These are phyloP conservation scores for Verticillium klebahnii DNA, from an alignment of 2,329 filamentous ascomycete species.

Conservation along the genomic window DNA sequence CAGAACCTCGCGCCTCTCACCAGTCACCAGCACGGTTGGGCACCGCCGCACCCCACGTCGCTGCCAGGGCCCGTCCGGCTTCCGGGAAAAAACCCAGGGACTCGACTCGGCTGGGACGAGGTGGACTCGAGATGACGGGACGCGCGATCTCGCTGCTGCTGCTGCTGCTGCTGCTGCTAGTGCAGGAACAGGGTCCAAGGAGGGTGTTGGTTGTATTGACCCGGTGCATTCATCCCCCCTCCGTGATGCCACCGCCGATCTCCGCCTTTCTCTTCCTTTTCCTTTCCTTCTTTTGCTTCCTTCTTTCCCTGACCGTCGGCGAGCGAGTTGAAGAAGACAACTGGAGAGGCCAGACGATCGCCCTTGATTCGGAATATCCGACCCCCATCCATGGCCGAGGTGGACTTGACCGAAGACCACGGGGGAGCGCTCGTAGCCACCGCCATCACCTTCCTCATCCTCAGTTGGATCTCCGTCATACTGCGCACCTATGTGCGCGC, in stretches of 20 bases:
- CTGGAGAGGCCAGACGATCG: constrained; percentile 1
- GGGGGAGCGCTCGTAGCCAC: constrained; percentile 30
- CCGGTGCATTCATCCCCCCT: not conserved
- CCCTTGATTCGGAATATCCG: not conserved
- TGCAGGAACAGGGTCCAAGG: not conserved
- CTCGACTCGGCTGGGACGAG: not conserved
- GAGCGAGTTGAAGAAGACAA: not conserved
- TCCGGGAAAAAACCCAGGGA: not conserved
- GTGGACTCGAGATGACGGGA: not conserved
- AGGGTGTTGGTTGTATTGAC: not conserved
- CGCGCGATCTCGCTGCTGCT: not conserved
- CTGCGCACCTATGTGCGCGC: constrained; percentile 39
- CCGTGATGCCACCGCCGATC: not conserved
- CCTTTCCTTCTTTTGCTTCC: constrained; percentile 7
- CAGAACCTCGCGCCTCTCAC: not conserved
- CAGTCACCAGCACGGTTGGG: not conserved
- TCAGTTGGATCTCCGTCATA: constrained; percentile 37
- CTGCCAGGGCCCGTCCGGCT: not conserved
- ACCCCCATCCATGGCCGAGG: constrained; percentile 23
- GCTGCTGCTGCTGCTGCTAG: not conserved
- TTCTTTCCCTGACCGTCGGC: constrained; percentile 7
- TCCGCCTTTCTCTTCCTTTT: constrained; percentile 6
- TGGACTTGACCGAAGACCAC: constrained; percentile 33
- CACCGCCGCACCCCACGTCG: not conserved
- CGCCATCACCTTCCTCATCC: constrained; percentile 28